phyloP scores from a whole-genome alignment of 106 monocot species.

The Acorus gramineus region DNA sequence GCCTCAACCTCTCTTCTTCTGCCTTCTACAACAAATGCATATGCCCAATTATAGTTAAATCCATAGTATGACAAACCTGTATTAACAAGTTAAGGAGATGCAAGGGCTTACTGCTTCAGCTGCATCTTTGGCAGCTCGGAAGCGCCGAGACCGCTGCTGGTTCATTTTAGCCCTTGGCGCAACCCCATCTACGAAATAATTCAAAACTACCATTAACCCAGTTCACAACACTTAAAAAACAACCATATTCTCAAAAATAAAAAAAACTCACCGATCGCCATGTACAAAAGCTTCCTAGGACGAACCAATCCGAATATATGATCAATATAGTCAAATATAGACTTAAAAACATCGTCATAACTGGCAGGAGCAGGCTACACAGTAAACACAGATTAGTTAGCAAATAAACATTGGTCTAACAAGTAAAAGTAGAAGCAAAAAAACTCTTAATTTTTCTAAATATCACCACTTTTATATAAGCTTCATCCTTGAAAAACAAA shows the following conservation, averaged over 20 bases:
- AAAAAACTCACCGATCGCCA: conserved; percentile 73
- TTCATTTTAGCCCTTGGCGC: conserved; percentile 98
- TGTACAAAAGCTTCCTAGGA: conserved; percentile 78
- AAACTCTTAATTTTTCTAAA: no score
- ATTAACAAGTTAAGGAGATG: background rate
- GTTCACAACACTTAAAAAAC: background rate
- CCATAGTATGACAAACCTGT: conserved; percentile 1
- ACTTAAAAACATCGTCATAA: conserved; percentile 85
- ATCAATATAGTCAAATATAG: conserved; percentile 82
- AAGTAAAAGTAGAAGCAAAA: no score
- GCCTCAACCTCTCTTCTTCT: conserved; percentile 61
- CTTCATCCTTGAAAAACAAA: no score
- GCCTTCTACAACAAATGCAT: conserved; percentile 33
- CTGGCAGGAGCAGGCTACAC: conserved; percentile 70
- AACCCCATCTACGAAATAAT: conserved; percentile 60
- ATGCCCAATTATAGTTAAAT: background rate
- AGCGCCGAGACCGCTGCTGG: conserved; percentile 79
- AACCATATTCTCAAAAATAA: background rate
- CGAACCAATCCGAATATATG: conserved; percentile 78
- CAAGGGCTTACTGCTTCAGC: conserved; percentile 50
- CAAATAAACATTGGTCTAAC: no score
- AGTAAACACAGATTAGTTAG: no score
- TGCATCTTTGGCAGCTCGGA: conserved; percentile 88
- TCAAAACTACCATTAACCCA: background rate
- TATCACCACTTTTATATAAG: no score